Percentiles rank a stretch among this genome's conserved stretches.
Conservation (phyloP, 1,284 basidiomycete species). For the Boletellus dicymbophilus region DNA sequence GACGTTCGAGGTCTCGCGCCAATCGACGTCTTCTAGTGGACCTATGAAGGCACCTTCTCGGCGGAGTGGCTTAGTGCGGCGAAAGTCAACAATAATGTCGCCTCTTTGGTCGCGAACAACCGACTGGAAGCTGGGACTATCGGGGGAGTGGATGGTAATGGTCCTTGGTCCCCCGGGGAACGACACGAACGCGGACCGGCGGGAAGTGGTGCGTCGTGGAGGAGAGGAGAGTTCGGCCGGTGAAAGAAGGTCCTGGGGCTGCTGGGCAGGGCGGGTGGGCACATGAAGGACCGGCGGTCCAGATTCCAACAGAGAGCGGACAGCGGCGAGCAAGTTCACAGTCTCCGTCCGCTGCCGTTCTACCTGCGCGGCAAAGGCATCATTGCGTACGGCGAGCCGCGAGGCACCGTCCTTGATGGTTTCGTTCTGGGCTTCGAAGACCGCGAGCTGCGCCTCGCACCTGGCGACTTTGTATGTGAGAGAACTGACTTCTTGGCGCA, state of each 20-base stretch:
- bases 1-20: constrained; percentile 6
- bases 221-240: neutral
- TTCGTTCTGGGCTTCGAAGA: neutral
- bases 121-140: constrained; percentile 14
- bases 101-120: constrained; percentile 21
- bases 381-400: constrained; percentile 3
- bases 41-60: constrained; percentile 26
- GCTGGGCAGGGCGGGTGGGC: neutral
- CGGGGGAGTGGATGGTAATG: constrained; percentile 29
- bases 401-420: constrained; percentile 10
- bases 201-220: neutral
- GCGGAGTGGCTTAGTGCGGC: constrained; percentile 10
- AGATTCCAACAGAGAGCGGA: constrained; percentile 3
- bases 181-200: constrained; percentile 14
- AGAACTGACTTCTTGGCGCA: constrained; percentile 12
- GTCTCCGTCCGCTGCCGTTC: constrained; percentile 13
- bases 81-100: constrained; percentile 17
- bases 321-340: no score
- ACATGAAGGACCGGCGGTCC: neutral
- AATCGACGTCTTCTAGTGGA: constrained; percentile 14
- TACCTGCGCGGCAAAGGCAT: constrained; percentile 2
- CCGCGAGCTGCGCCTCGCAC: constrained; percentile 15
- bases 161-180: constrained; percentile 28
- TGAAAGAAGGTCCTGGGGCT: constrained; percentile 1
- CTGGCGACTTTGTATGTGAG: constrained; percentile 7